phyloP scores from a whole-genome alignment of 2,329 filamentous ascomycete genomes.

The Lithohypha guttulata region DNA sequence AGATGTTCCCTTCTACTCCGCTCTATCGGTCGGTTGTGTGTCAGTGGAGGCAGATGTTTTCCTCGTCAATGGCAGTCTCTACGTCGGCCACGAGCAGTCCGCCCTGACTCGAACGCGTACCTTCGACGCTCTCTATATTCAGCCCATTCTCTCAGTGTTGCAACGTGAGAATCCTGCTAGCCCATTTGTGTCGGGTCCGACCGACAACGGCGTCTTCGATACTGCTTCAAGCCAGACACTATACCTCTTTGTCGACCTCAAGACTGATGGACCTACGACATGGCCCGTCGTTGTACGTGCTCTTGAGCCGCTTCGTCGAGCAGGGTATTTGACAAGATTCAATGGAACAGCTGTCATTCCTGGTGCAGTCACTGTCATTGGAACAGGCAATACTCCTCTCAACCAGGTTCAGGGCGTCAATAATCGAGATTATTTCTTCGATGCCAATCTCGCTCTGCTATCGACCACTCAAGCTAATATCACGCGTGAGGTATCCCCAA shows the following conservation, averaged over 20 bases:
- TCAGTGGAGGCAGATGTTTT: conserved; percentile 40
- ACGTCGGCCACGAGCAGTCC: conserved; percentile 31
- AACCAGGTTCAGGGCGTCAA: conserved; percentile 35
- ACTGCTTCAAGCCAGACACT: conserved; percentile 45
- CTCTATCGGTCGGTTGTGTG: conserved; percentile 31
- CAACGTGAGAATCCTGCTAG: conserved; percentile 45
- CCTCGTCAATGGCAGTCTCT: conserved; percentile 31
- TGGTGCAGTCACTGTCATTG: conserved; percentile 49
- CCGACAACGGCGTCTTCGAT: conserved; percentile 52
- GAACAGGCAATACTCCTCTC: conserved; percentile 48
- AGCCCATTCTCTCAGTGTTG: conserved; percentile 46
- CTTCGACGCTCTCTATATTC: conserved; percentile 32
- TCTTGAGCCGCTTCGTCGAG: conserved; percentile 45
- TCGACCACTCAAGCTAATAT: conserved; percentile 37
- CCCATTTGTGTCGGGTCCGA: conserved; percentile 39
- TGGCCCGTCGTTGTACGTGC: conserved; percentile 47
- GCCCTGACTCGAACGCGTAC: conserved; percentile 30
- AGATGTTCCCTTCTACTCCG: conserved; percentile 29
- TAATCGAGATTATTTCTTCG: conserved; percentile 49
- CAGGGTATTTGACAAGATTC: conserved; percentile 43
- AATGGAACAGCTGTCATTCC: conserved; percentile 37
- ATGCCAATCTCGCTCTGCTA: conserved; percentile 43
- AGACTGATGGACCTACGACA: conserved; percentile 46
- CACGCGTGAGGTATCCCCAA: conserved; percentile 39
- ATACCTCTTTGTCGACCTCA: conserved; percentile 55